Base-by-base conservation (phyloP, 2,329 filamentous ascomycete species). In the Xylaria sp. region DNA sequence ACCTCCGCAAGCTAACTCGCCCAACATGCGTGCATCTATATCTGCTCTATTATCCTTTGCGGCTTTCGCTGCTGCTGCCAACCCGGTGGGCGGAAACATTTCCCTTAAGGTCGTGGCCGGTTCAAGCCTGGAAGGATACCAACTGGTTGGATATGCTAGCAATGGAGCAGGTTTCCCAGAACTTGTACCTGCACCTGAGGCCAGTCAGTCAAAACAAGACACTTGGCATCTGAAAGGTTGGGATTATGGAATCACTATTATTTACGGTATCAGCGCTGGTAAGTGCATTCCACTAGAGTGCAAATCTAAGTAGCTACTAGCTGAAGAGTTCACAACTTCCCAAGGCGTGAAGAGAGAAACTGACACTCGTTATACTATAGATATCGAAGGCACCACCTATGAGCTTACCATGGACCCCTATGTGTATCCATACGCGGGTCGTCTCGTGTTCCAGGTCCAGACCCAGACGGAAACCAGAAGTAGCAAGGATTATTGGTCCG, bases 181-280 rank as follows among this genome's bases (percentile, higher is more conserved):
- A 23, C 43, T 46, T 23, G 43, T 46, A 46, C 43, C 43, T 46
- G 43, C 43, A 46, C n/a, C 43, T 46, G 43, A 20, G 43, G 43
- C 43, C 43, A 46, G 43, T 13, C 43, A 46, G n/a, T 46, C 43
- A 46, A n/a, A 46, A 20, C 43, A 46, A 23, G n/a, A n/a, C 43
- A 23, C 18, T 20, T 46, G 43, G 43, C 23, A 20, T 46, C n/a
- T 46, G 43, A 23, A 46, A 46, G 18, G 43, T 9, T 46, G 43
- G 43, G 10, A 46, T 23, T 46, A 20, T 46, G 43, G n/a, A 23
- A 4, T 39, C 13, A 18, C 4, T 39, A 39, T 15, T 15, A 15
- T 39, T 39, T 39, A 15, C 36, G 36, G 20, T 18, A 39, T 39
- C 18, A 39, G 36, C 36, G 36, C 36, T 39, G 36, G 36, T 39